phyloP scores from a whole-genome alignment of 345 rosid genomes.

The Eucalyptus tenuipes region DNA sequence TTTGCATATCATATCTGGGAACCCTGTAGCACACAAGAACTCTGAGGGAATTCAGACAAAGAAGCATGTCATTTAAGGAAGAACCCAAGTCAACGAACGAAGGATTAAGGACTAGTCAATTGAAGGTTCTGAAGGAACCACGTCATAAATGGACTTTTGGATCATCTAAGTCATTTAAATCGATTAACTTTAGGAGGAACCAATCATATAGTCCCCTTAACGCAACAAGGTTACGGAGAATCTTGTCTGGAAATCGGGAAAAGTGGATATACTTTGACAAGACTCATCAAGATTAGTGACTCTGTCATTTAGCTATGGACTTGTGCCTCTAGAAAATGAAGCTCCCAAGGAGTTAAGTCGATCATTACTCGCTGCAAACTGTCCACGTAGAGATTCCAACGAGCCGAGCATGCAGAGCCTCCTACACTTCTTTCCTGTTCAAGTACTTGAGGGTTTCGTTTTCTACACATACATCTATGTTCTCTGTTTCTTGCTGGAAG shows the following conservation, averaged over 20 bases:
- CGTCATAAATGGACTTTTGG: neutral
- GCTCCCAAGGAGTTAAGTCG: neutral
- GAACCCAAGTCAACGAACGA: neutral
- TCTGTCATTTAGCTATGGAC: neutral
- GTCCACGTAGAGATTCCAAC: conserved; percentile 23
- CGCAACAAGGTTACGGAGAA: no score
- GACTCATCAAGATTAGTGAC: neutral
- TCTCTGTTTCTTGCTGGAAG: conserved; percentile 5
- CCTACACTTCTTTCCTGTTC: conserved; percentile 45
- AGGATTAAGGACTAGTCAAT: neutral
- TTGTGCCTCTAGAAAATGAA: neutral
- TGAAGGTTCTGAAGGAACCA: neutral
- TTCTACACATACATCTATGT: conserved; percentile 26
- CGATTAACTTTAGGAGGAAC: neutral
- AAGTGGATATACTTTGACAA: neutral
- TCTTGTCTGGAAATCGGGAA: neutral
- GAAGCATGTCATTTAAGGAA: neutral
- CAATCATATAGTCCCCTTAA: neutral
- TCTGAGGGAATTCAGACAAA: neutral
- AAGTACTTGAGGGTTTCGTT: conserved; percentile 21
- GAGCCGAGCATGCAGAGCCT: conserved; percentile 33
- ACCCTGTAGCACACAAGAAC: neutral
- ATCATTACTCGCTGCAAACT: conserved; percentile 23
- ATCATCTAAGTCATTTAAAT: neutral
- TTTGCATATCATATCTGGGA: neutral